Base-by-base conservation (phyloP, 2,329 filamentous ascomycete species). In the Pleoardoris graminearum region DNA sequence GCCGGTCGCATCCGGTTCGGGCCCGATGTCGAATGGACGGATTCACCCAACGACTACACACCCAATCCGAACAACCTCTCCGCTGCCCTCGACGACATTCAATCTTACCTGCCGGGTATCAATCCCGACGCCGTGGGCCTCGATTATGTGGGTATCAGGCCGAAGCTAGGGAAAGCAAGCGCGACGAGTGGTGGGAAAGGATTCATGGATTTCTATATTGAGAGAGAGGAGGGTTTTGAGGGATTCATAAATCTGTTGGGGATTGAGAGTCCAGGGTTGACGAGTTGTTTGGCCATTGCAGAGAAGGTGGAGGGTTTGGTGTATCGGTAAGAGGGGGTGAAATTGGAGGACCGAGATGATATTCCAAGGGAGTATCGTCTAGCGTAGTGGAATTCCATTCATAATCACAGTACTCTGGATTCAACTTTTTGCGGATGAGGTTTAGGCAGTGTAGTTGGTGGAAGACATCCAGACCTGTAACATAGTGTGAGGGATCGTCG, bases 1-100 rank as follows among this genome's bases (percentile, higher is more conserved):
- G 82, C 79, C 0, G 92, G 93, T 0, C 84, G 90, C 0, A 82
- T 97, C 37, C 87, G 91, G 32, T 99, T 99, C 72, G 94, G 94
- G 0, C 94, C 94, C 0, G 94, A 99, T 68, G 89, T 97, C 12
- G 91, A 97, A 72, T 97, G 94, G 94, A 87, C 96, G 0, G 82
- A 87, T 43, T 76, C 80, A 1, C 85, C 91, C 0, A 74, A 76
- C 7, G 85, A 96, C 65, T 79, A 96, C n/a, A 77, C 79, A 1
- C 87, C 89, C 14, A 90, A 84, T 59, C 75, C 79, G 1, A 77
- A 77, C 19, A 80, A 89, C 11, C 76, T 96, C 50, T 71, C 76
- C 1, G 79, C 83, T 33, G 92, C 92, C 0, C 72, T 96, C 0
- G 77, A 77, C 10, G 90, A 90, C 66, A 97, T 99, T 52, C 78